These are phyloP conservation scores for Ceratocystis papillata DNA, from an alignment of 2,329 filamentous ascomycete genomes.

Conservation along the genomic window DNA sequence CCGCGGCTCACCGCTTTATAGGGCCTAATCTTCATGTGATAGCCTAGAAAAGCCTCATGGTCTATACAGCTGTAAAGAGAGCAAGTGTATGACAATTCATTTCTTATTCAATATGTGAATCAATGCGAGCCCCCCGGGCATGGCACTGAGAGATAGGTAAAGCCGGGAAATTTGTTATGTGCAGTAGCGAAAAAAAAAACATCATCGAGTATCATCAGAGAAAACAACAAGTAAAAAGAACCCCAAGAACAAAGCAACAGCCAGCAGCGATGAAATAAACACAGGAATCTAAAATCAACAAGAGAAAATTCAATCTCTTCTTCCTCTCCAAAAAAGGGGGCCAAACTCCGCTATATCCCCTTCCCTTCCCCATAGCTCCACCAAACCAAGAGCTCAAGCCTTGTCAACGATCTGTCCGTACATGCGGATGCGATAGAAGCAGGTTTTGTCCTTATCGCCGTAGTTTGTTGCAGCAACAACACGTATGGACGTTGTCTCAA, in stretches of 20 bases:
- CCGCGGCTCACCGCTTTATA: slow-evolving; percentile 9
- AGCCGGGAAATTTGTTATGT: neutral
- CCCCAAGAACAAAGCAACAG: neutral
- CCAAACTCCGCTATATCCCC: neutral
- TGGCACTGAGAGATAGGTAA: neutral
- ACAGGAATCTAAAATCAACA: slow-evolving; percentile 4
- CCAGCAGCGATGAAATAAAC: neutral
- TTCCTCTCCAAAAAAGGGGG: neutral
- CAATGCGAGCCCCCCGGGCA: no score
- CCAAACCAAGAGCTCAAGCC: neutral
- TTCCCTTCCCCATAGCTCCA: neutral
- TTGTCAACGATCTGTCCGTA: slow-evolving; percentile 38
- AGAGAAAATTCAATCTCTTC: neutral
- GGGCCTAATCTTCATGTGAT: neutral
- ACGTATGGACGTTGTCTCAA: slow-evolving; percentile 42
- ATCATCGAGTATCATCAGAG: slow-evolving; percentile 13
- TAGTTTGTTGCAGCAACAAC: slow-evolving; percentile 50
- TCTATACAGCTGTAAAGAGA: neutral
- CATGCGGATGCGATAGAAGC: slow-evolving; percentile 53
- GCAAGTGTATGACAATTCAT: neutral
- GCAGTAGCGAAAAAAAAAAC: neutral
- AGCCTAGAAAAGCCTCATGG: neutral
- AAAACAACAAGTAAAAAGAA: neutral
- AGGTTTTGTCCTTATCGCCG: slow-evolving; percentile 48
- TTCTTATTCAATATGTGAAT: neutral